Percentiles rank a stretch among this genome's conserved stretches.
These are phyloP conservation scores for Kodamaea plutei DNA, from an alignment of 1,139 yeast species.

Conservation along the genomic window DNA sequence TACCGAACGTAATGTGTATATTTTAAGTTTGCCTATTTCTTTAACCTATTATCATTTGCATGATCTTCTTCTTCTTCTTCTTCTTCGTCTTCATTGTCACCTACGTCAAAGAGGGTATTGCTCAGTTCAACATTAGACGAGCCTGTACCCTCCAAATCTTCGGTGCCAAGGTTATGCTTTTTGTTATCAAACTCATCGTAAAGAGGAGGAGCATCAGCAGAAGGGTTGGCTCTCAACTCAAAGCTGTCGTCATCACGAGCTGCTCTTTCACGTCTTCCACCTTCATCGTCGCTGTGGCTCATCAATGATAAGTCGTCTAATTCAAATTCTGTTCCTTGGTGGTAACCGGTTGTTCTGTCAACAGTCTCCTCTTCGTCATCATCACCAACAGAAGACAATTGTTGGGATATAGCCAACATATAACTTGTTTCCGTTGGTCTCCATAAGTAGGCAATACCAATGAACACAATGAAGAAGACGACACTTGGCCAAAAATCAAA, in stretches of 20 bases:
- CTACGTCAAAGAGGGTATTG: conserved; percentile 36
- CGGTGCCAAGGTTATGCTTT: conserved; percentile 5
- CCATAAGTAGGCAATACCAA: conserved; percentile 88
- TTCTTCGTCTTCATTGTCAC: conserved; percentile 29
- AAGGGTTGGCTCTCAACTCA: conserved; percentile 24
- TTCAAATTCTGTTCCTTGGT: conserved; percentile 56
- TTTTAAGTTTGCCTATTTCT: no score
- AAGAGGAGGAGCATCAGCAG: conserved; percentile 20
- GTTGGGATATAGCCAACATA: conserved; percentile 92
- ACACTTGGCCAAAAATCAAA: conserved; percentile 95
- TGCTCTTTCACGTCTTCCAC: conserved; percentile 12
- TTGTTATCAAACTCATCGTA: conserved; percentile 20
- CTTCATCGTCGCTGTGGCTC: conserved; percentile 46
- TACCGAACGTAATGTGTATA: no score
- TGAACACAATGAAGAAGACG: conserved; percentile 78
- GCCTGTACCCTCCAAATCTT: conserved; percentile 3
- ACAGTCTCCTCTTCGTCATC: conserved; percentile 34
- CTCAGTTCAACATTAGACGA: conserved; percentile 10
- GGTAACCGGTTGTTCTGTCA: conserved; percentile 20
- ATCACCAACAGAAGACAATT: conserved; percentile 68
- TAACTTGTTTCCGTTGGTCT: conserved; percentile 95
- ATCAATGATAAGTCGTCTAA: conserved; percentile 68
- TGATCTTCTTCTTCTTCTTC: conserved; percentile 27
- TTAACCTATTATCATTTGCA: no score
- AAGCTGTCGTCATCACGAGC: conserved; percentile 30